These are phyloP conservation scores for Bryoglossum gracile DNA, from an alignment of 495 filamentous ascomycete species.

Conservation along the genomic window DNA sequence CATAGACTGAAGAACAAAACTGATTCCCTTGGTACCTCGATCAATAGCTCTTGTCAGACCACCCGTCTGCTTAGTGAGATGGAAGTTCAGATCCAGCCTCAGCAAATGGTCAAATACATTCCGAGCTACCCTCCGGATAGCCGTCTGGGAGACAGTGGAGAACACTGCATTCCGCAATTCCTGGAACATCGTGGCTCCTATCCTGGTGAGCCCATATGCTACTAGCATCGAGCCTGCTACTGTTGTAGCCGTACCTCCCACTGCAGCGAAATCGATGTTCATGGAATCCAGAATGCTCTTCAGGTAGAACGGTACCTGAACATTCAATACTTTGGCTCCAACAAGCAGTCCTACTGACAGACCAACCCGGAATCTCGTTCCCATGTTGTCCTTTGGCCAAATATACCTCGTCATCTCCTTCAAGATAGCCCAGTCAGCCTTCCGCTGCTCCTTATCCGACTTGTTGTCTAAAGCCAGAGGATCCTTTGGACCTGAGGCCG, in stretches of 20 bases:
- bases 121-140: constrained; percentile 81
- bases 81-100: constrained; percentile 85
- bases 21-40: constrained; percentile 95
- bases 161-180: constrained; percentile 94
- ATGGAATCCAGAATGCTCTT: constrained; percentile 94
- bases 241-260: constrained; percentile 80
- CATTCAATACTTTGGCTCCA: constrained; percentile 91
- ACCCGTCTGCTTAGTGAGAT: constrained; percentile 88
- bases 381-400: constrained; percentile 89
- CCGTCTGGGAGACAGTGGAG: constrained; percentile 93
- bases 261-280: constrained; percentile 82
- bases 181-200: constrained; percentile 80
- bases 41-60: constrained; percentile 93
- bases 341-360: constrained; percentile 74
- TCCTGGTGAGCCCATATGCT: constrained; percentile 81
- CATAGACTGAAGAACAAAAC: constrained; percentile 94
- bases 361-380: constrained; percentile 76
- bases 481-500: constrained; percentile 24
- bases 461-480: constrained; percentile 40
- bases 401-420: constrained; percentile 94
- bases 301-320: constrained; percentile 98
- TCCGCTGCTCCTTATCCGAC: constrained; percentile 76
- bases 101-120: constrained; percentile 91
- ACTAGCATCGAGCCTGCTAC: constrained; percentile 88
- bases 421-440: constrained; percentile 97